Base-by-base conservation (phyloP, 2,329 filamentous ascomycete species). In the Colletotrichum destructivum region DNA sequence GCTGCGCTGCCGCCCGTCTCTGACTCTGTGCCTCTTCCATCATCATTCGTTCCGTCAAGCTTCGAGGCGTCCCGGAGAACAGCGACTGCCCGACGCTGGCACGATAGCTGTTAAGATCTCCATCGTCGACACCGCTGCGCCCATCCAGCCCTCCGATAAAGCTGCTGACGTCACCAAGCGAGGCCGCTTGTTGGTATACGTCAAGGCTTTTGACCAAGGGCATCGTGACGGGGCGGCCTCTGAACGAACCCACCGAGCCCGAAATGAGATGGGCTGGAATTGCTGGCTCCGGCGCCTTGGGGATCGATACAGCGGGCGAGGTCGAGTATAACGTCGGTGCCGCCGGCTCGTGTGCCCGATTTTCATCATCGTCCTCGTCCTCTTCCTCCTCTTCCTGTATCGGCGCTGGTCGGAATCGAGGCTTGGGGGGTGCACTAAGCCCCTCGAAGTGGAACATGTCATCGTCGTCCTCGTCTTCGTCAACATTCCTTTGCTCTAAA, bases 101-200 rank as follows among this genome's bases (percentile, higher is more conserved):
- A 31, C 82, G 83, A 72, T 84, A 86, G 73, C 84, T 86, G 63
- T 78, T 84, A 52, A 84, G 77, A 62, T 84, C 82, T 51, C 77
- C 81, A 56, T 86, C 84, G 66, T 87, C 86, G 71, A 87, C 82
- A 13, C 85, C 85, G 66, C 82, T 86, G 68, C 83, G 81, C n/a
- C 85, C 86, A 72, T 88, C 85, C 16, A 89, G 77, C 55, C 87
- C 87, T 2, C 87, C 88, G 11, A 89, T 86, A 76, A 89, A 88
- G 26, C 82, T 84, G 71, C 81, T 84, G 57, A 89, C 79, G 21
- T 86, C 81, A 47, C 87, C 86, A 62, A 88, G 78, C 13, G 84
- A 83, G 13, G 82, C 84, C 2, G 87, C 87, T 74, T 83, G 81
- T 31, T 84, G 85, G 68, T 87, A 84, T 1, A 89, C 65, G 26